A percentile compares a stretch with the other conserved stretches of the same genome.
Conservation (phyloP, 768 basidiomycete genomes). For the Cystobasidium tubakii region DNA sequence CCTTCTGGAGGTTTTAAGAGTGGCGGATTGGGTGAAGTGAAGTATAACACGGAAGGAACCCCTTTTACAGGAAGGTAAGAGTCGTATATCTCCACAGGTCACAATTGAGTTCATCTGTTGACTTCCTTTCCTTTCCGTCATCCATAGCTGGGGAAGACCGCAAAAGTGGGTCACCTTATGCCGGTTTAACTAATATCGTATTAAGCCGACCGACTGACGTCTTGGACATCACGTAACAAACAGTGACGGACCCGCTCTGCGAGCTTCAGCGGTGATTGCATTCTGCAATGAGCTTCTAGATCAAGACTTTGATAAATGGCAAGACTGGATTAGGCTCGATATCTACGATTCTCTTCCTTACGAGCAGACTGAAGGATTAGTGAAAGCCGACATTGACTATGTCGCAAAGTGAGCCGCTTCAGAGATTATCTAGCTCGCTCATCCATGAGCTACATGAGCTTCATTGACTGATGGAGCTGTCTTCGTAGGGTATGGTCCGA, state of each 20-base stretch:
- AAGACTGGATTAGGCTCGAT: conserved; percentile 29
- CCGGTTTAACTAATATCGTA: no score
- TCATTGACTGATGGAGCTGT: not conserved
- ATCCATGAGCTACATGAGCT: no score
- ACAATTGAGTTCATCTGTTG: no score
- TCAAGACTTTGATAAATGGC: conserved; percentile 5
- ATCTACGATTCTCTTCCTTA: conserved; percentile 39
- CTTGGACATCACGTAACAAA: no score
- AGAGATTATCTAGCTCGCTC: not conserved
- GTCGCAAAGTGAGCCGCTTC: conserved; percentile 19
- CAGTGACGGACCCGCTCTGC: conserved; percentile 42
- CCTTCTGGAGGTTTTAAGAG: conserved; percentile 40
- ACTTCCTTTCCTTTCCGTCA: not conserved
- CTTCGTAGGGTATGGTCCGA: conserved; percentile 24
- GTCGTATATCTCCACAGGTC: no score
- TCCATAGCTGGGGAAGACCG: conserved; percentile 40
- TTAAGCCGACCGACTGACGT: no score
- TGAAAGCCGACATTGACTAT: conserved; percentile 45
- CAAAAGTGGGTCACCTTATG: conserved; percentile 34
- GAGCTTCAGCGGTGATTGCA: conserved; percentile 39
- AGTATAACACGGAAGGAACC: conserved; percentile 38
- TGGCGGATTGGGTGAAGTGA: conserved; percentile 45
- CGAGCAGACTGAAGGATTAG: conserved; percentile 36
- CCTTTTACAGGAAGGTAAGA: conserved; percentile 26
- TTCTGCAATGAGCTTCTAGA: conserved; percentile 38